Conservation (phyloP, 768 basidiomycete genomes). For the Termitomyces sp. region DNA sequence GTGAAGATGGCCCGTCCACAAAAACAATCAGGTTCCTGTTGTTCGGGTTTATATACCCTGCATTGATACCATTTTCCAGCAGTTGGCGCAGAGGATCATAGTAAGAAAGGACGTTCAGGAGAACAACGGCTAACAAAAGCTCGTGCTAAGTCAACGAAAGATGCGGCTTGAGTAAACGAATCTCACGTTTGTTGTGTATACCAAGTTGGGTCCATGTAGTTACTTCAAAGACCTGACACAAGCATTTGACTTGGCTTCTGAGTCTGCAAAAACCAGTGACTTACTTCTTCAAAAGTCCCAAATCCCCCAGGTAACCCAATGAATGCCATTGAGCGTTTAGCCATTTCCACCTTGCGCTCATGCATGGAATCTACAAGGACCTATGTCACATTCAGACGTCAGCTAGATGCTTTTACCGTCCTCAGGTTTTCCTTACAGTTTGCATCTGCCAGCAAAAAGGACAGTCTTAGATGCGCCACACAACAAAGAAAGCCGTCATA, state of each 20-base stretch:
- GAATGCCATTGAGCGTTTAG: constrained; percentile 72
- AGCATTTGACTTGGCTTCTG: neutral
- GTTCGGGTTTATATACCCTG: constrained; percentile 66
- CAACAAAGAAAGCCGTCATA: constrained; percentile 7
- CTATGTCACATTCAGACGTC: constrained; percentile 23
- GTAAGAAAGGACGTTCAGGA: constrained; percentile 82
- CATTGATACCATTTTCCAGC: constrained; percentile 56
- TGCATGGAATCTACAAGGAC: constrained; percentile 80
- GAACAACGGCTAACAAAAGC: constrained; percentile 55
- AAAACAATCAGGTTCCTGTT: constrained; percentile 65
- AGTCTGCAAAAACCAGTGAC: neutral
- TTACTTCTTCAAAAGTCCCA: constrained; percentile 92
- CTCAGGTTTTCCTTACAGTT: constrained; percentile 3
- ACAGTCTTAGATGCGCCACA: neutral
- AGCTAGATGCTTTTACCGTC: neutral
- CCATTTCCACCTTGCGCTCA: constrained; percentile 90
- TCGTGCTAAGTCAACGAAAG: neutral
- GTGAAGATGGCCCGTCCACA: constrained; percentile 63
- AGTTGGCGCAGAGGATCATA: constrained; percentile 79
- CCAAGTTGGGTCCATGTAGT: constrained; percentile 93
- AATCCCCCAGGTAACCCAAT: constrained; percentile 89
- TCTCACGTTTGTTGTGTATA: constrained; percentile 74
- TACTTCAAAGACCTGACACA: constrained; percentile 73
- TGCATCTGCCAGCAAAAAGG: constrained; percentile 2
- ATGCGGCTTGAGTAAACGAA: neutral